These are phyloP conservation scores for Phytopythium vexans DNA, from an alignment of 352 stramenopile species.

Conservation along the genomic window DNA sequence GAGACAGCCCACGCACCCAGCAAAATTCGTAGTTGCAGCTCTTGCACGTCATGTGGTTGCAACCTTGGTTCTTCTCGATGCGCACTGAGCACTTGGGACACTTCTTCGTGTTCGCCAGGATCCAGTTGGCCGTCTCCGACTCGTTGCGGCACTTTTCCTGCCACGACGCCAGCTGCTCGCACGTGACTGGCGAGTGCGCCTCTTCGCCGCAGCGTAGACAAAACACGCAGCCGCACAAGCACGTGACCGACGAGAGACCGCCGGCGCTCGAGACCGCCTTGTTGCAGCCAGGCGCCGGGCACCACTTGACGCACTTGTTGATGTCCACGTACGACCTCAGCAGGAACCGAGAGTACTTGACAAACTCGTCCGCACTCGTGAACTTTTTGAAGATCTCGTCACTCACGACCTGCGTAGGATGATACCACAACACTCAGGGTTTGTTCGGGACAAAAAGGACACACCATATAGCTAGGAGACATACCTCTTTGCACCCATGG, in stretches of 20 bases:
- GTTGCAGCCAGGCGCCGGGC: constrained; percentile 94
- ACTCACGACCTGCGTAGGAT: constrained; percentile 41
- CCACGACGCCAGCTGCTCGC: constrained; percentile 92
- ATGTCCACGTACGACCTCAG: constrained; percentile 98
- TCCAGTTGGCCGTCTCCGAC: constrained; percentile 99
- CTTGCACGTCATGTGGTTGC: constrained; percentile 99
- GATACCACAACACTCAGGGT: not conserved
- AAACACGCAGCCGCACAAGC: constrained; percentile 86
- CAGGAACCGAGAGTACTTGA: constrained; percentile 91
- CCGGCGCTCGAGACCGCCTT: constrained; percentile 90
- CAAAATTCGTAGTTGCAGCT: constrained; percentile 96
- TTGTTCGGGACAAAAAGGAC: not conserved
- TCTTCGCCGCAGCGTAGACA: constrained; percentile 96
- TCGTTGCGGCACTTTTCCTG: constrained; percentile 97
- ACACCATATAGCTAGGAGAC: not conserved
- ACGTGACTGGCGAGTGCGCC: constrained; percentile 93
- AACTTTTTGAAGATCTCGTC: constrained; percentile 73
- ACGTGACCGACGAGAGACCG: constrained; percentile 74
- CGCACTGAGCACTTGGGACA: constrained; percentile 98
- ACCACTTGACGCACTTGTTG: constrained; percentile 97
- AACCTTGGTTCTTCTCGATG: constrained; percentile 99
- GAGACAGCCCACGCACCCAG: constrained; percentile 63
- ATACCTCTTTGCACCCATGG: constrained; percentile 92
- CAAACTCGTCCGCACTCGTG: constrained; percentile 64
- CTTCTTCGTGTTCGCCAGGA: constrained; percentile 99